Evolutionary conservation across 2,329 filamentous ascomycete species (phyloP), one percentile per base, ranked within the genome.

Genomic region (Penicillium expansum): DNA sequence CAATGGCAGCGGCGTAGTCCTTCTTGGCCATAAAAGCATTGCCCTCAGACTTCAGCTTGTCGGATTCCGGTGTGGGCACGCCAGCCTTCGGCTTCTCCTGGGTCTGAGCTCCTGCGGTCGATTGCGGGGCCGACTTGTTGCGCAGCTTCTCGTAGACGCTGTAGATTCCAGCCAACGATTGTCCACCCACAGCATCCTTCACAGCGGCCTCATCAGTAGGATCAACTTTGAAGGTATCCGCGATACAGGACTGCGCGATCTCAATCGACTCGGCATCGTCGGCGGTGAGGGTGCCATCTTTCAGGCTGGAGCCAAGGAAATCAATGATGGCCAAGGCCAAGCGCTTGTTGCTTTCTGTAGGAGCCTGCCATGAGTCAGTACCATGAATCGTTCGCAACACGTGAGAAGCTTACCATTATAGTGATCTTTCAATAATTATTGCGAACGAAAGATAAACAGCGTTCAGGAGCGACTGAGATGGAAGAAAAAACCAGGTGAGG

Each of bases 291-390:
- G 92, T 96, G 69, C 94, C 94, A 74, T 99, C 94, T 61, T 86
- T 88, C 67, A 91, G 80, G 44, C 92, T 96, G 58, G 85, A 87
- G 68, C 84, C 84, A 60, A 99, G 88, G 81, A 96, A 99, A 79
- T 97, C 91, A 81, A 96, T 91, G 76, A 99, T 93, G 68, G 94
- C 91, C 74, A 99, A 90, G 76, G 94, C 94, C 63, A 99, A 89
- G 79, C 92, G 91, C 85, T 99, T 88, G 74, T 86, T 86, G 53
- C 85, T 85, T 64, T 82, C 80, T 55, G 71, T 73, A 14, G 74
- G 73, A 58, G 75, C 74, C 75, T 77, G 59, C 14, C n/a, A 33
- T 13, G n/a, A 20, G 11, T 32, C 5, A 59, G 51, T 50, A 45
- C 29, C n/a, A 20, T 30, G 20, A 33, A n/a, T n/a, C 16, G 4